Percentiles rank a stretch among this genome's conserved stretches.
Conservation (phyloP, 208 protist genomes). For the Wallacemonas collosoma region DNA sequence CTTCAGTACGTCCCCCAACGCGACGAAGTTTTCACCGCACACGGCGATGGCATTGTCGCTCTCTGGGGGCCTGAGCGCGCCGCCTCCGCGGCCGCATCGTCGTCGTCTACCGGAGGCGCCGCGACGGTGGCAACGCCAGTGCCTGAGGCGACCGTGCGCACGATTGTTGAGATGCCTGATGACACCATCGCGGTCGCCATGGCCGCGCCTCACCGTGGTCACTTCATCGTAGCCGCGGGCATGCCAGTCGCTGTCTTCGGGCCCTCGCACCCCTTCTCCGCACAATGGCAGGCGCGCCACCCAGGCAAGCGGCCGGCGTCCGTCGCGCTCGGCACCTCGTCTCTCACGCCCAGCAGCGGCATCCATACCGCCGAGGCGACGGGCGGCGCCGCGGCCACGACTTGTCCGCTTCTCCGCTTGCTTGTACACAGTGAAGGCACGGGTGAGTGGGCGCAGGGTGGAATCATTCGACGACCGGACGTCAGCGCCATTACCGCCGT, state of each 20-base stretch:
- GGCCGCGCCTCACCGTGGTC: conserved; percentile 26
- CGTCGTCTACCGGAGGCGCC: too few relatives aligned
- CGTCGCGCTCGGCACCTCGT: background rate
- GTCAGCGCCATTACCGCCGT: conserved; percentile 58
- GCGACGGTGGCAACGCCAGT: background rate
- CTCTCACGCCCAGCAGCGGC: background rate
- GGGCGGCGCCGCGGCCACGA: background rate
- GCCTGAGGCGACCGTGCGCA: background rate
- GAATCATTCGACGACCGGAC: conserved; percentile 53
- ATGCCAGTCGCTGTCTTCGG: conserved; percentile 28
- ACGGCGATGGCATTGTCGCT: conserved; percentile 63
- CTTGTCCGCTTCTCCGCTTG: conserved; percentile 42
- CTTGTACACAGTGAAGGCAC: conserved; percentile 63
- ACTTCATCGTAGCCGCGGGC: conserved; percentile 37
- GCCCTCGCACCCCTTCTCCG: conserved; percentile 19
- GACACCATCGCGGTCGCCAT: conserved; percentile 34
- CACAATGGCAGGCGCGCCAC: conserved; percentile 12
- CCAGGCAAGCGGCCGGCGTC: background rate
- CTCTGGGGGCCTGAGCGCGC: conserved; percentile 53
- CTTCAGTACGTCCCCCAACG: conserved; percentile 69
- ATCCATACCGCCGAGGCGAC: too few relatives aligned
- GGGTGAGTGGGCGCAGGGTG: conserved; percentile 57
- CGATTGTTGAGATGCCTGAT: conserved; percentile 6
- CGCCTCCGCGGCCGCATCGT: background rate
- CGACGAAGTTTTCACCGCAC: conserved; percentile 74